Evolutionary conservation across 2,329 filamentous ascomycete genomes (phyloP), one percentile per base, ranked within the genome.

Genomic region (Ascochyta lentis): DNA sequence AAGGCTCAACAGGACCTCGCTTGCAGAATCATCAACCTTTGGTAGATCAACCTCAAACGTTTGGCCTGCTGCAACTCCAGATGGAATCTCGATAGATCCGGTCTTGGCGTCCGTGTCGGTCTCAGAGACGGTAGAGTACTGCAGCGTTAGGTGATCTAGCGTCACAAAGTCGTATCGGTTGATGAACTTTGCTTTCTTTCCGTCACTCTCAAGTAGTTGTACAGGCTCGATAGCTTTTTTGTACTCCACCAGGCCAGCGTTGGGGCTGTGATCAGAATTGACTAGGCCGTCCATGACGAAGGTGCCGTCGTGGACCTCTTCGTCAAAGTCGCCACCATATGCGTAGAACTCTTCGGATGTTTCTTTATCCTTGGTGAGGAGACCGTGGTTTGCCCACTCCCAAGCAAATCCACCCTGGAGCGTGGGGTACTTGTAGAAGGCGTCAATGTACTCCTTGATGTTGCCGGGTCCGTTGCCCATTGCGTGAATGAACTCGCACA

Each of bases 381-480:
- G 70, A 13, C 78, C 78, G 40, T 80, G 78, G 31, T 80, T 80
- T 1, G 77, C 76, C 77, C 78, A 79, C 47, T 80, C 78, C 78
- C 78, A 80, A 0, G 77, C 72, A 66, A 77, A 77, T 0, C 88
- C 88, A 10, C 88, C 88, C 65, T 90, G 87, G 0, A 90, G 79
- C 2, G 82, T 80, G 0, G 82, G 82, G 56, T 89, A 78, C 26
- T 79, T 79, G 29, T 83, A 82, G 75, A 90, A 91, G 0, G 82
- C 80, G 37, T 86, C 79, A 44, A 88, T 79, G 56, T 91, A 91
- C 57, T 90, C 88, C 56, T 88, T 82, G 10, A 91, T 79, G 31
- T 83, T 84, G 1, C 89, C 89, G 0, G 89, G 89, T 0, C 88
- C 89, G 64, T 91, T 91, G 6, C 89, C 89, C 89, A 91, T 91